Percentiles rank a stretch among this genome's conserved stretches.
Conservation (phyloP, 2,329 filamentous ascomycete species). For the Cladosporium sp. region DNA sequence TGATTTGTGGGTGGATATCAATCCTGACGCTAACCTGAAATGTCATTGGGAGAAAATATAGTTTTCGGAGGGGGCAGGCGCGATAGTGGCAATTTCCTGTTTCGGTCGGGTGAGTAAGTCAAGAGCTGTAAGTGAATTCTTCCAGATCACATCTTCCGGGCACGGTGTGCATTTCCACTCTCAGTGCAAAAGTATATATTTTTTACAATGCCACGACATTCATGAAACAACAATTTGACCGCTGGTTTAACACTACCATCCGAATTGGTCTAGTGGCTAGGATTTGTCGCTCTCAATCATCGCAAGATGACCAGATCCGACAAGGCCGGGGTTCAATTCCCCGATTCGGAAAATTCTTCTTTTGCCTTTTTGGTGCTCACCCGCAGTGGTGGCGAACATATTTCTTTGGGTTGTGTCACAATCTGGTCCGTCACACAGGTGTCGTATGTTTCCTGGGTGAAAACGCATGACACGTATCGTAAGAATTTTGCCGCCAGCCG, state of each 20-base stretch:
- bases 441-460: background rate
- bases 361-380: background rate
- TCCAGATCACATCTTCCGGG: background rate
- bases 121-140: background rate
- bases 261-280: slow-evolving; percentile 7
- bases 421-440: background rate
- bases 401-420: background rate
- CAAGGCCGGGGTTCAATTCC: slow-evolving; percentile 6
- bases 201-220: background rate
- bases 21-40: too few relatives aligned
- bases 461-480: background rate
- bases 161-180: background rate
- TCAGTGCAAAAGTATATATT: background rate
- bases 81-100: background rate
- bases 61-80: too few relatives aligned
- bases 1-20: too few relatives aligned
- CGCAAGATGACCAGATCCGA: background rate
- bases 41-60: too few relatives aligned
- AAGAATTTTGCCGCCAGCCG: background rate
- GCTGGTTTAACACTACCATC: background rate
- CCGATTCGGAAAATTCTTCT: background rate
- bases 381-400: too few relatives aligned
- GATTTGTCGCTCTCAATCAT: slow-evolving; percentile 5
- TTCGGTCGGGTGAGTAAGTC: background rate
- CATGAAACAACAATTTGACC: background rate